A percentile compares a stretch with the other conserved stretches of the same genome.
These are phyloP conservation scores for Rhinocladiella similis DNA, from an alignment of 2,329 filamentous ascomycete genomes.

Conservation along the genomic window DNA sequence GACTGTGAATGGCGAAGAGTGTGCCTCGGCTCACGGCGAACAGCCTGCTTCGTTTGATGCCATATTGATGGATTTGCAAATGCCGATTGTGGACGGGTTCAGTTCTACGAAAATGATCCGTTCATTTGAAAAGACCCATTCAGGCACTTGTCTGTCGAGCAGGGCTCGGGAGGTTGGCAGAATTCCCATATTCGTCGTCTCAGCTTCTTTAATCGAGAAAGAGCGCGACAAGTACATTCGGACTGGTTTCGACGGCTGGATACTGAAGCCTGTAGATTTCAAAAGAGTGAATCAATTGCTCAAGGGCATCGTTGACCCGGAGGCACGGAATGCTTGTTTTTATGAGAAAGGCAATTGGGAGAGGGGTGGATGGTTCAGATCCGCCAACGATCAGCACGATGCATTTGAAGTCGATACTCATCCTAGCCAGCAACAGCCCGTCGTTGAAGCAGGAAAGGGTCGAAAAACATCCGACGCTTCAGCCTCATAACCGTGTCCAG, in stretches of 20 bases:
- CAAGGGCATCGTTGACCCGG: constrained; percentile 64
- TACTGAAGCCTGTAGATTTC: constrained; percentile 85
- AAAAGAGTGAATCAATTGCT: constrained; percentile 69
- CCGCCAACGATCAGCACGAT: constrained; percentile 31
- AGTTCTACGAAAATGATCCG: constrained; percentile 82
- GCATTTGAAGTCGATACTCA: constrained; percentile 27
- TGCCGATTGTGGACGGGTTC: constrained; percentile 88
- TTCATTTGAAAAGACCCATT: constrained; percentile 62
- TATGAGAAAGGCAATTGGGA: constrained; percentile 78
- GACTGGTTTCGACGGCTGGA: constrained; percentile 86
- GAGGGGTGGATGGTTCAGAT: constrained; percentile 77
- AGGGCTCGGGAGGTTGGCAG: constrained; percentile 63
- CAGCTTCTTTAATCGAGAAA: constrained; percentile 74
- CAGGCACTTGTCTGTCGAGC: constrained; percentile 54
- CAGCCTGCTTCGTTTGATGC: constrained; percentile 68
- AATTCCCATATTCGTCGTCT: constrained; percentile 82
- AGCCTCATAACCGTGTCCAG: background rate
- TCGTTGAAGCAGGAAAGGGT: background rate
- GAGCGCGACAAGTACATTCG: constrained; percentile 69
- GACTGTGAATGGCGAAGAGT: constrained; percentile 83
- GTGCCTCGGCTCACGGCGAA: constrained; percentile 68
- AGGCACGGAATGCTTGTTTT: constrained; percentile 60
- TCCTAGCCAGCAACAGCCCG: constrained; percentile 27
- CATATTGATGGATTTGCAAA: constrained; percentile 91
- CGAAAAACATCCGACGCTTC: background rate